A percentile compares a stretch with the other conserved stretches of the same genome.
phyloP scores from a whole-genome alignment of 2,329 filamentous ascomycete genomes.

The Sodiomyces alkalinus region DNA sequence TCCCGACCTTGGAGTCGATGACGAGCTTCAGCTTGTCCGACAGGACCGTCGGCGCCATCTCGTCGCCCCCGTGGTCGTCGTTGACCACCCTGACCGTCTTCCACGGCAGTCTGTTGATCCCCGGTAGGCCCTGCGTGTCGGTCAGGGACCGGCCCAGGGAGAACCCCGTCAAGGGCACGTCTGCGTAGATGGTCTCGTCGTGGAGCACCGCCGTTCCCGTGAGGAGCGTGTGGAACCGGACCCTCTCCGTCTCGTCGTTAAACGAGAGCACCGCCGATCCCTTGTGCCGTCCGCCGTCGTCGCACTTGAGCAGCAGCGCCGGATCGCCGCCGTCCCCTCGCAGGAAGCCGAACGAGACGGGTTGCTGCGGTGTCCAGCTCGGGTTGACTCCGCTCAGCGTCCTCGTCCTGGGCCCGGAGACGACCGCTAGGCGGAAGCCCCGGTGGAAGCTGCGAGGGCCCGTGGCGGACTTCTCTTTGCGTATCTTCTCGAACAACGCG shows the following conservation, averaged over 20 bases:
- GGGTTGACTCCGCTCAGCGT: constrained; percentile 66
- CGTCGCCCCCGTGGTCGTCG: constrained; percentile 46
- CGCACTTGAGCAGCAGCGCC: constrained; percentile 55
- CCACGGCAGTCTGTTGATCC: constrained; percentile 43
- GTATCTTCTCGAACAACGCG: constrained; percentile 57
- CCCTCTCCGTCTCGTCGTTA: constrained; percentile 53
- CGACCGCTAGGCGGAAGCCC: constrained; percentile 63
- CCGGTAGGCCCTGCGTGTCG: constrained; percentile 31
- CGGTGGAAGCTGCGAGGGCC: constrained; percentile 60
- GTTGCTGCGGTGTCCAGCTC: constrained; percentile 45
- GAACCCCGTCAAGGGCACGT: constrained; percentile 51
- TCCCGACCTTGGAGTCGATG: constrained; percentile 60
- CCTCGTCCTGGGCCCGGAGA: constrained; percentile 64
- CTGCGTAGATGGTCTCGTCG: constrained; percentile 55
- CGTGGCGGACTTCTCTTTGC: constrained; percentile 54
- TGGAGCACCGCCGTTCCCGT: constrained; percentile 54
- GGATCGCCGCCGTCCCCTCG: constrained; percentile 56
- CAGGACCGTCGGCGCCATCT: constrained; percentile 51
- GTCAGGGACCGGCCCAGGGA: constrained; percentile 40
- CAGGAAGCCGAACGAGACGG: constrained; percentile 65
- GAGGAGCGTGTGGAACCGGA: constrained; percentile 56
- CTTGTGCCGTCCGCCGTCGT: constrained; percentile 46
- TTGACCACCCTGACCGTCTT: constrained; percentile 59
- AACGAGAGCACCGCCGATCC: constrained; percentile 70
- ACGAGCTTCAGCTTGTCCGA: constrained; percentile 65